Conservation (phyloP, 805 yeast species). For the Kuraishia borneana region DNA sequence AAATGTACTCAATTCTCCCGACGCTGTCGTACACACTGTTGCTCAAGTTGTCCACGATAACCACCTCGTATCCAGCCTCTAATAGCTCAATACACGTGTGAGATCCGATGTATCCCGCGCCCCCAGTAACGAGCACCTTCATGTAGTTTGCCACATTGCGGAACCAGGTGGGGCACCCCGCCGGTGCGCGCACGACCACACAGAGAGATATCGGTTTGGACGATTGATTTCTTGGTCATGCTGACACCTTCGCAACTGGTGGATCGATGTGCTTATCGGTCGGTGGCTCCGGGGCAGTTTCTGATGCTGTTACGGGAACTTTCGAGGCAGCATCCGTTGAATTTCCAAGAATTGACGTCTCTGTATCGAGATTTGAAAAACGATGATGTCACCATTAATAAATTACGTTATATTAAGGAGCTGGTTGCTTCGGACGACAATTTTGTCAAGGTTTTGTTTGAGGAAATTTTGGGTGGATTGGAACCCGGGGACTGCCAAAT, state of each 20-base stretch:
- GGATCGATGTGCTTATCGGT: background rate
- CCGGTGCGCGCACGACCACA: background rate
- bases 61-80: constrained; percentile 52
- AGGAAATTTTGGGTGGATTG: background rate
- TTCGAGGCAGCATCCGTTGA: background rate
- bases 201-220: background rate
- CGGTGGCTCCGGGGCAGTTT: constrained; percentile 1
- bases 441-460: background rate
- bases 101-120: constrained; percentile 82
- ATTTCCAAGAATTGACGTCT: background rate
- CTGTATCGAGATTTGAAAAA: background rate
- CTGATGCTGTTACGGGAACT: background rate
- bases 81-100: constrained; percentile 62
- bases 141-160: background rate
- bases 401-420: too few relatives aligned
- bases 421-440: background rate
- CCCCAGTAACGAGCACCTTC: constrained; percentile 63
- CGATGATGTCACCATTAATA: too few relatives aligned
- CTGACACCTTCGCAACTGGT: background rate
- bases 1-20: constrained; percentile 45
- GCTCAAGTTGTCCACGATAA: constrained; percentile 60
- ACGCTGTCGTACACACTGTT: constrained; percentile 62
- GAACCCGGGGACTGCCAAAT: background rate
- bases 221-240: too few relatives aligned
- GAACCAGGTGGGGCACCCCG: background rate